phyloP scores from a whole-genome alignment of 2,329 filamentous ascomycete genomes.

The Graphilbum fragrans region DNA sequence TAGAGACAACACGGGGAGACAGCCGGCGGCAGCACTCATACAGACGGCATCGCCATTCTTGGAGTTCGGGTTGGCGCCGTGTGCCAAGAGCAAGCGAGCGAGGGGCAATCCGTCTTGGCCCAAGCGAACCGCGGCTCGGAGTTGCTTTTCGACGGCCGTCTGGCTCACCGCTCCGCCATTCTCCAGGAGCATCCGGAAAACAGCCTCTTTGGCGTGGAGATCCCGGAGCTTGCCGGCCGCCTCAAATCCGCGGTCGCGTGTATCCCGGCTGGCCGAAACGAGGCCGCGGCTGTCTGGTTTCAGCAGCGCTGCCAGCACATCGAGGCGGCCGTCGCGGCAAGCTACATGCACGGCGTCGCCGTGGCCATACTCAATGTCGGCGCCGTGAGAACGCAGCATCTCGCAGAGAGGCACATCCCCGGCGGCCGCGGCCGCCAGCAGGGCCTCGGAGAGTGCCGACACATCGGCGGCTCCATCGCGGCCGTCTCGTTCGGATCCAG shows the following conservation, averaged over 20 bases:
- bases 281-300: slow-evolving; percentile 21
- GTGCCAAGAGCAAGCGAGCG: slow-evolving; percentile 36
- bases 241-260: slow-evolving; percentile 38
- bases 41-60: slow-evolving; percentile 43
- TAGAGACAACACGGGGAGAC: too few species aligned
- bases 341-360: slow-evolving; percentile 43
- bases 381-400: slow-evolving; percentile 38
- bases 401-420: slow-evolving; percentile 39
- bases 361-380: slow-evolving; percentile 34
- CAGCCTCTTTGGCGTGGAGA: slow-evolving; percentile 31
- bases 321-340: slow-evolving; percentile 35
- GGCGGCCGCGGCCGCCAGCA: slow-evolving; percentile 38
- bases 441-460: slow-evolving; percentile 32
- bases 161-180: slow-evolving; percentile 38
- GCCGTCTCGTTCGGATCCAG: too few species aligned
- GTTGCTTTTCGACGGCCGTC: slow-evolving; percentile 38
- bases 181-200: slow-evolving; percentile 38
- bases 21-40: too few species aligned
- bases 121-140: slow-evolving; percentile 39
- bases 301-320: slow-evolving; percentile 38
- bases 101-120: slow-evolving; percentile 33
- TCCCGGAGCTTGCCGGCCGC: slow-evolving; percentile 41
- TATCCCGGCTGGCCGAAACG: slow-evolving; percentile 24
- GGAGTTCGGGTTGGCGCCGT: slow-evolving; percentile 44
- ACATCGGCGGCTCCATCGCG: slow-evolving; percentile 32